These are phyloP conservation scores for Chytriomyces sp. DNA, from an alignment of 192 early-diverging fungal genomes.

Conservation along the genomic window DNA sequence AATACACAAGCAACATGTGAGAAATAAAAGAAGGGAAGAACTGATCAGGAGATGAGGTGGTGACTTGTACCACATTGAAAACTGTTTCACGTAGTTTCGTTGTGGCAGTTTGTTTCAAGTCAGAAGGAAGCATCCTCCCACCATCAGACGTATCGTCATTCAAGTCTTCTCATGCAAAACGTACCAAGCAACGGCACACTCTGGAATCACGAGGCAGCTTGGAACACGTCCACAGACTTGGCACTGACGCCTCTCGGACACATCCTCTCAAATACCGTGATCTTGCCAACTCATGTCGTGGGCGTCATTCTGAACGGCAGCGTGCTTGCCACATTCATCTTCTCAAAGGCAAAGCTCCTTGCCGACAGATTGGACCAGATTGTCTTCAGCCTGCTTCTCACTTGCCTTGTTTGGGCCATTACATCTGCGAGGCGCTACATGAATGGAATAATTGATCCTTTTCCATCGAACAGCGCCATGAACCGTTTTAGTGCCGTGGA, in stretches of 20 bases:
- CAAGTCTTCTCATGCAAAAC: background rate
- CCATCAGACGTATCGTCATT: no score
- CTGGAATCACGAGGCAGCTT: background rate
- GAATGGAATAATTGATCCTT: background rate
- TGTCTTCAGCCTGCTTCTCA: background rate
- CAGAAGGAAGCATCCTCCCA: no score
- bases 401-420: background rate
- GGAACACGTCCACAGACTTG: background rate
- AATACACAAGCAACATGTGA: no score
- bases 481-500: background rate
- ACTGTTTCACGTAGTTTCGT: no score
- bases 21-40: no score
- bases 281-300: background rate
- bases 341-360: background rate
- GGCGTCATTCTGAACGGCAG: background rate
- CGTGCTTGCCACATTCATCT: background rate
- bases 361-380: background rate
- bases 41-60: no score
- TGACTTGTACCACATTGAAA: no score
- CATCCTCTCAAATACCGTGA: background rate
- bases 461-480: background rate
- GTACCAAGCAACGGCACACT: background rate
- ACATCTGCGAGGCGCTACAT: background rate
- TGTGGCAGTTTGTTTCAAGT: no score
- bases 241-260: background rate